A percentile compares a stretch with the other conserved stretches of the same genome.
These are phyloP conservation scores for Kodamaea sagamina DNA, from an alignment of 805 yeast species.

Conservation along the genomic window DNA sequence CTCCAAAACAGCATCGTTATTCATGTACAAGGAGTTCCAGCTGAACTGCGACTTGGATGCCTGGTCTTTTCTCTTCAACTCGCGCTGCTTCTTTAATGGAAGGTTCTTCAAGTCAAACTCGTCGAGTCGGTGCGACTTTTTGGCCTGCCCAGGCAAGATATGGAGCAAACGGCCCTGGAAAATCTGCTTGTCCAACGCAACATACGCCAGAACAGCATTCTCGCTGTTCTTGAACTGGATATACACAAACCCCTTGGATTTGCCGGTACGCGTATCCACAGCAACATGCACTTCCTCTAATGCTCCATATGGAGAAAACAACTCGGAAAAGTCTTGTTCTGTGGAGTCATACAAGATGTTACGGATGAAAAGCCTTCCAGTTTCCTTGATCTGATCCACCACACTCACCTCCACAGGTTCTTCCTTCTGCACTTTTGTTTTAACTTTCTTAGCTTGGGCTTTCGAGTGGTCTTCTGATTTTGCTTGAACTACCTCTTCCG, in stretches of 20 bases:
- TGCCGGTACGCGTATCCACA: constrained; percentile 83
- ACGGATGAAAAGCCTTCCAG: constrained; percentile 86
- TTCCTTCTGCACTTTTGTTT: neutral
- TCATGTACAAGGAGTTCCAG: constrained; percentile 94
- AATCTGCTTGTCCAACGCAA: constrained; percentile 76
- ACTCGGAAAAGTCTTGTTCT: constrained; percentile 70
- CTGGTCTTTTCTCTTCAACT: constrained; percentile 76
- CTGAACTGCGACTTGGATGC: constrained; percentile 87
- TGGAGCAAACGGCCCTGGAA: constrained; percentile 94
- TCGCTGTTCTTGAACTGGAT: constrained; percentile 66
- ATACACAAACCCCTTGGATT: constrained; percentile 91
- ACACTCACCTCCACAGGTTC: constrained; percentile 31
- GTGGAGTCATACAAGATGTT: constrained; percentile 78
- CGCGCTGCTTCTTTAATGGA: constrained; percentile 90
- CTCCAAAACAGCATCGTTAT: constrained; percentile 86
- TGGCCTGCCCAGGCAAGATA: constrained; percentile 80
- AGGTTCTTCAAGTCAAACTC: constrained; percentile 89
- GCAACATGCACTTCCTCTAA: constrained; percentile 92
- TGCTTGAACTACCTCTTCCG: constrained; percentile 6
- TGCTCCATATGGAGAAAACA: constrained; percentile 69
- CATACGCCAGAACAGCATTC: constrained; percentile 76
- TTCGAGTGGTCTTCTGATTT: constrained; percentile 15
- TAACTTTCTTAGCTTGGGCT: neutral
- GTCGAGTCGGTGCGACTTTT: constrained; percentile 79
- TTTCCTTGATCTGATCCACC: constrained; percentile 54